These are phyloP conservation scores for Dorcoceras hygrometricum DNA, from an alignment of 257 asterid species.

Conservation along the genomic window DNA sequence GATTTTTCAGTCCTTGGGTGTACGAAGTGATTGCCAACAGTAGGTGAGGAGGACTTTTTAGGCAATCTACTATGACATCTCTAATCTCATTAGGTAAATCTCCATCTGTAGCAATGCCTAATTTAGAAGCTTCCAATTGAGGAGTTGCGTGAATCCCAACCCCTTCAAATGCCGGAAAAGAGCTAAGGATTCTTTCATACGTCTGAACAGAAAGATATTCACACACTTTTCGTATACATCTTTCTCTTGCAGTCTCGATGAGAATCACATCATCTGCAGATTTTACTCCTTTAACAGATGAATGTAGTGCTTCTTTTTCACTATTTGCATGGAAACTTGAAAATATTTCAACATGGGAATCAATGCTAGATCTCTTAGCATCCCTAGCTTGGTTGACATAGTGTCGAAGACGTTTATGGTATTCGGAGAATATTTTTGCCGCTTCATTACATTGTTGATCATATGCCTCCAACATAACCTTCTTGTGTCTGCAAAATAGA, in stretches of 20 bases:
- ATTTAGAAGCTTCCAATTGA: slow-evolving; percentile 64
- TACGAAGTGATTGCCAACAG: slow-evolving; percentile 81
- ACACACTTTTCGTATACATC: slow-evolving; percentile 83
- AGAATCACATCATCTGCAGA: slow-evolving; percentile 71
- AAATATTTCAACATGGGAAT: slow-evolving; percentile 61
- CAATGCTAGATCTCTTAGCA: slow-evolving; percentile 57
- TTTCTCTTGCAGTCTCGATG: slow-evolving; percentile 82
- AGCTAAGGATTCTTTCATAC: slow-evolving; percentile 67
- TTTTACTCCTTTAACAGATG: slow-evolving; percentile 49
- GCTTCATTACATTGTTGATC: slow-evolving; percentile 97
- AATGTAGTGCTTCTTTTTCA: slow-evolving; percentile 46
- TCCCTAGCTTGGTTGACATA: slow-evolving; percentile 88
- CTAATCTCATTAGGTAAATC: slow-evolving; percentile 70
- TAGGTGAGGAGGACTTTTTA: slow-evolving; percentile 79
- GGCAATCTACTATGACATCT: slow-evolving; percentile 61
- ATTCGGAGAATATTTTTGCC: slow-evolving; percentile 91
- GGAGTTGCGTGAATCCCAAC: slow-evolving; percentile 75
- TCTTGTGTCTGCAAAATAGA: slow-evolving; percentile 72
- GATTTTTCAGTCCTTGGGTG: slow-evolving; percentile 68
- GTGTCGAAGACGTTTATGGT: slow-evolving; percentile 74
- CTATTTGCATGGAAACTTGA: slow-evolving; percentile 63
- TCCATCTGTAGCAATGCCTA: slow-evolving; percentile 73
- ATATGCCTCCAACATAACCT: slow-evolving; percentile 88
- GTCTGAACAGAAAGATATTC: slow-evolving; percentile 70
- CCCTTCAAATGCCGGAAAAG: slow-evolving; percentile 97